Percentiles rank a stretch among this genome's conserved stretches.
These are phyloP conservation scores for Mrakia hoshinonis DNA, from an alignment of 768 basidiomycete species.

Conservation along the genomic window DNA sequence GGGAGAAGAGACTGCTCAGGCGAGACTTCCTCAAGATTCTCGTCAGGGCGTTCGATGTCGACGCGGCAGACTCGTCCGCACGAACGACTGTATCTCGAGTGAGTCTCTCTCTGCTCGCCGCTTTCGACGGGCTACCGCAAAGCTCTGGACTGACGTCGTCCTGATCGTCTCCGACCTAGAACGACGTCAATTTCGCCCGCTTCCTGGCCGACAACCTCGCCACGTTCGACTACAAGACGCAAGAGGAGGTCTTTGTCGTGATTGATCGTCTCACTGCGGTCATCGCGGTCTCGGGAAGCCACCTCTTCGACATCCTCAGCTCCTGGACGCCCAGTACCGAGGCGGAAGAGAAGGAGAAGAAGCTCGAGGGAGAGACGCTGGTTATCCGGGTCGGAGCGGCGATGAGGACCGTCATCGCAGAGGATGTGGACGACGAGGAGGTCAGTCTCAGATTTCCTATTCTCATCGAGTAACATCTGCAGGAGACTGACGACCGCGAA, in stretches of 20 bases:
- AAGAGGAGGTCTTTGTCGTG: slow-evolving; percentile 82
- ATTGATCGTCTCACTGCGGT: slow-evolving; percentile 67
- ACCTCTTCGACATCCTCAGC: slow-evolving; percentile 59
- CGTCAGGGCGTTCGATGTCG: slow-evolving; percentile 67
- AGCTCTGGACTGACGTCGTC: not conserved
- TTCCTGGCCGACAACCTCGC: slow-evolving; percentile 95
- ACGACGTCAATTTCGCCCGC: slow-evolving; percentile 74
- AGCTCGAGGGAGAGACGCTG: not conserved
- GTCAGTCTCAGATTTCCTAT: not conserved
- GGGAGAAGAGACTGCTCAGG: slow-evolving; percentile 76
- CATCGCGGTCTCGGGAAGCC: slow-evolving; percentile 70
- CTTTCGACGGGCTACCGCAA: not conserved
- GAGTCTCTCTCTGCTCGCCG: slow-evolving; percentile 6
- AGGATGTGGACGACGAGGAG: slow-evolving; percentile 1
- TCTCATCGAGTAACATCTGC: not conserved
- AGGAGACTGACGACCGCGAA: not conserved
- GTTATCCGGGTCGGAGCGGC: not conserved
- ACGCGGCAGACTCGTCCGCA: slow-evolving; percentile 45
- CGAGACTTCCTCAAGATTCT: slow-evolving; percentile 81
- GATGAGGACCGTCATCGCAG: not conserved
- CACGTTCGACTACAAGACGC: slow-evolving; percentile 85
- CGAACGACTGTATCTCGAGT: slow-evolving; percentile 54
- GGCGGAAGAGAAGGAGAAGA: not conserved
- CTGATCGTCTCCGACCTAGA: slow-evolving; percentile 42
- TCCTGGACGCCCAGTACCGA: slow-evolving; percentile 19